Base-by-base conservation (phyloP, 805 yeast genomes). In the Pichia sporocuriosa region DNA sequence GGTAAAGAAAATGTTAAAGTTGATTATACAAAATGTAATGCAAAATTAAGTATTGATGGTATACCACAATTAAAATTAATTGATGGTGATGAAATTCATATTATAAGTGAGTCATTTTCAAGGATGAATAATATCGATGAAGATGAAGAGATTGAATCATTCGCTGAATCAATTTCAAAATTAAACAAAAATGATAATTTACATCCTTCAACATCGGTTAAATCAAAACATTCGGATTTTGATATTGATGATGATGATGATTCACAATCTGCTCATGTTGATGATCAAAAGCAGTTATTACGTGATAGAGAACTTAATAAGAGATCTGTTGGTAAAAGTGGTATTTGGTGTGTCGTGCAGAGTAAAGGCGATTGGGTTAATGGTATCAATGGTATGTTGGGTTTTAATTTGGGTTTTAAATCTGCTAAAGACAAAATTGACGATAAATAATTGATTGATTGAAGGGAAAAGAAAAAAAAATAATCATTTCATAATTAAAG, bases 281-380 rank as follows among this genome's bases (percentile, higher is more conserved):
- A n/a, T n/a, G n/a, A n/a, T n/a, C n/a, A n/a, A n/a, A n/a, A n/a
- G n/a, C n/a, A n/a, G n/a, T n/a, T n/a, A n/a, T n/a, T n/a, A n/a
- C n/a, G n/a, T 36, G 41, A 44, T 36, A n/a, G 23, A 12, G 13
- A 32, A 11, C 12, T 19, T 27, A 27, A 5, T 27, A 2, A 16
- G 21, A 25, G 33, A 29, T 24, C 31, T 21, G 3, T 27, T 15
- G 51, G 40, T 40, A 59, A 62, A 17, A 65, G 70, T 12, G 95
- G 96, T 1, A 79, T 89, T 13, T 88, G 93, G 80, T 89, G 97
- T 62, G 81, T 90, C 4, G 85, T 95, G 0, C 73, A 79, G 45
- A 72, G 81, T 7, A 86, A 81, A 47, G 81, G 83, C 49, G 97
- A 90, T 57, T 90, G 97, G 97, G 88, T 89, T 2, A 75, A 74